These are phyloP conservation scores for Stephania japonica DNA, from an alignment of 164 flowering plant genomes.

Conservation along the genomic window DNA sequence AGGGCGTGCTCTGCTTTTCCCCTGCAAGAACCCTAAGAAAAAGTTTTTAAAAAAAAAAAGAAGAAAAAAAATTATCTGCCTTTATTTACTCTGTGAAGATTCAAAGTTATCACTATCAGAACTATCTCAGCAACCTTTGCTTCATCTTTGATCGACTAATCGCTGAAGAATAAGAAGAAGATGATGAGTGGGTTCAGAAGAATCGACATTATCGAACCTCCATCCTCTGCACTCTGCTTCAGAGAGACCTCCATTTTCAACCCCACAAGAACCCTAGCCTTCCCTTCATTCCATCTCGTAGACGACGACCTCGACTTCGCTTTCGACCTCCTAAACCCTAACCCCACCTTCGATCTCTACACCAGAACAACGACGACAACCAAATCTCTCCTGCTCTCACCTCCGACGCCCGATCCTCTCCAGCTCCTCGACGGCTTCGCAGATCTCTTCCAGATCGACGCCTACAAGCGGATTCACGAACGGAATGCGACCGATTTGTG, in stretches of 20 bases:
- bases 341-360: conserved; percentile 23
- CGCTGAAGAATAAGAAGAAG: conserved; percentile 2
- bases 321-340: conserved; percentile 27
- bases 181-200: conserved; percentile 48
- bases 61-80: background rate
- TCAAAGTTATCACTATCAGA: background rate
- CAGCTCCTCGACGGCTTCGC: conserved; percentile 36
- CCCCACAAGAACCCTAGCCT: conserved; percentile 16
- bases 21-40: background rate
- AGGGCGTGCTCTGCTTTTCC: background rate
- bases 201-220: conserved; percentile 43
- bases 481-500: conserved; percentile 24
- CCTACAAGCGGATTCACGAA: conserved; percentile 26
- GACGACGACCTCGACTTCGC: conserved; percentile 28
- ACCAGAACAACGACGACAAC: conserved; percentile 2
- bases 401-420: conserved; percentile 16
- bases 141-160: background rate
- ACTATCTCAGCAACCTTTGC: background rate
- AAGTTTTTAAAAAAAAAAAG: background rate
- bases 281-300: conserved; percentile 25
- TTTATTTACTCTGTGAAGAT: background rate
- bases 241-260: conserved; percentile 33
- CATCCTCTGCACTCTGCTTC: conserved; percentile 21
- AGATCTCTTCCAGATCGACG: conserved; percentile 55
- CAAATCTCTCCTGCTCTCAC: conserved; percentile 12